These are phyloP conservation scores for Cordia subcordata DNA, from an alignment of 257 asterid genomes.

Conservation along the genomic window DNA sequence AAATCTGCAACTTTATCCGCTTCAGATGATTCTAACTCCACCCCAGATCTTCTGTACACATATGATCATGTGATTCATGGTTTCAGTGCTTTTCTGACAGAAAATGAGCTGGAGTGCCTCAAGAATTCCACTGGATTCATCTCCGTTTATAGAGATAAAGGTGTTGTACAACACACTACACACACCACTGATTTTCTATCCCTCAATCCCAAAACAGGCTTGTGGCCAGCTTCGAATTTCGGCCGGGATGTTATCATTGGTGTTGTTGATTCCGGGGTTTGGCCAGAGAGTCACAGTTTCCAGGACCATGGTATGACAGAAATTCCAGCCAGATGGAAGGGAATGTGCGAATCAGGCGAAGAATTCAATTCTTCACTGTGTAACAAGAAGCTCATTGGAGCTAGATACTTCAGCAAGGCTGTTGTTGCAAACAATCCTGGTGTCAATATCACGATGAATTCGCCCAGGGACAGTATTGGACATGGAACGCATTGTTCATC, in stretches of 20 bases:
- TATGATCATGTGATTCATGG: conserved; percentile 21
- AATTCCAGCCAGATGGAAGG: conserved; percentile 22
- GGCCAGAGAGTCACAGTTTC: conserved; percentile 21
- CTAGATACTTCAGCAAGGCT: conserved; percentile 21
- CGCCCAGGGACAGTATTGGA: conserved; percentile 15
- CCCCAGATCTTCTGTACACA: conserved; percentile 14
- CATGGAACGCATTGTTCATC: conserved; percentile 16
- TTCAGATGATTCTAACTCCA: background rate
- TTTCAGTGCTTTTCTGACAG: conserved; percentile 14
- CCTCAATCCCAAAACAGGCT: conserved; percentile 13
- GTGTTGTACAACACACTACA: conserved; percentile 14
- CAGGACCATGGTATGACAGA: conserved; percentile 8
- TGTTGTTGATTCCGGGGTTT: conserved; percentile 16
- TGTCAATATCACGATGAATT: conserved; percentile 10
- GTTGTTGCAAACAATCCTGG: conserved; percentile 16
- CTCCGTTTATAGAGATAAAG: conserved; percentile 14
- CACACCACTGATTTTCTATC: conserved; percentile 17
- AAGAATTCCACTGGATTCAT: conserved; percentile 9
- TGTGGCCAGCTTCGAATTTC: conserved; percentile 16
- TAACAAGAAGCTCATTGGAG: conserved; percentile 25
- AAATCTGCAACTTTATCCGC: conserved; percentile 2
- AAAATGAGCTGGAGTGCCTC: conserved; percentile 2
- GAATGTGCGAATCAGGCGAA: conserved; percentile 19
- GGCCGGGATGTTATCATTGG: conserved; percentile 20
- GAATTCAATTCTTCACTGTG: conserved; percentile 24